phyloP scores from a whole-genome alignment of 257 asterid genomes.

The Mitragyna speciosa region DNA sequence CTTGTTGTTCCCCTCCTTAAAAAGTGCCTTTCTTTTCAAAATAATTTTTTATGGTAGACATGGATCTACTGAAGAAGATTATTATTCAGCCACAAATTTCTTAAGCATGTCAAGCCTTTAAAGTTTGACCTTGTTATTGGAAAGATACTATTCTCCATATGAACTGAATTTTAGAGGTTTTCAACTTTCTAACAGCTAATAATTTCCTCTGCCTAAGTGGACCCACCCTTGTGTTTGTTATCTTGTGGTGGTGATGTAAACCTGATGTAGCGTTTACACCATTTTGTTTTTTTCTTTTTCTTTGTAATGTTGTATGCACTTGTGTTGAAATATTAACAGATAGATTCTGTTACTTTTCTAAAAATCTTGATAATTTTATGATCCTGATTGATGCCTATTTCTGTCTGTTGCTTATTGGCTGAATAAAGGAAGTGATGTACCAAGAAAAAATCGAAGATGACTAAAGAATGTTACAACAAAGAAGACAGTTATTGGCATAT shows the following conservation, averaged over 20 bases:
- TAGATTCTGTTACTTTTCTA: conserved; percentile 3
- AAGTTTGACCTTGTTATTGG: conserved; percentile 16
- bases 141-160: conserved; percentile 20
- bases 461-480: not conserved
- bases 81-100: conserved; percentile 10
- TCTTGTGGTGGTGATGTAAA: conserved; percentile 19
- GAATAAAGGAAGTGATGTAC: not conserved
- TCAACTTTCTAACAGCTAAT: conserved; percentile 14
- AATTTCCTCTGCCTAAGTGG: conserved; percentile 18
- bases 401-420: not conserved
- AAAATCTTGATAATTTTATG: not conserved
- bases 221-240: conserved; percentile 16
- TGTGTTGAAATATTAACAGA: not conserved
- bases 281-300: conserved; percentile 5
- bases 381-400: not conserved
- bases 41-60: not conserved
- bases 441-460: not conserved
- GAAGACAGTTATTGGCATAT: not conserved
- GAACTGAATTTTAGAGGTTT: conserved; percentile 21
- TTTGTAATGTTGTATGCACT: not conserved
- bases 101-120: conserved; percentile 1
- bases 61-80: not conserved
- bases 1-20: not conserved
- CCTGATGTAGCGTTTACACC: conserved; percentile 8
- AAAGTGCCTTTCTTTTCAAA: not conserved